Base-by-base conservation (phyloP, 768 basidiomycete genomes). In the Lactarius vividus region DNA sequence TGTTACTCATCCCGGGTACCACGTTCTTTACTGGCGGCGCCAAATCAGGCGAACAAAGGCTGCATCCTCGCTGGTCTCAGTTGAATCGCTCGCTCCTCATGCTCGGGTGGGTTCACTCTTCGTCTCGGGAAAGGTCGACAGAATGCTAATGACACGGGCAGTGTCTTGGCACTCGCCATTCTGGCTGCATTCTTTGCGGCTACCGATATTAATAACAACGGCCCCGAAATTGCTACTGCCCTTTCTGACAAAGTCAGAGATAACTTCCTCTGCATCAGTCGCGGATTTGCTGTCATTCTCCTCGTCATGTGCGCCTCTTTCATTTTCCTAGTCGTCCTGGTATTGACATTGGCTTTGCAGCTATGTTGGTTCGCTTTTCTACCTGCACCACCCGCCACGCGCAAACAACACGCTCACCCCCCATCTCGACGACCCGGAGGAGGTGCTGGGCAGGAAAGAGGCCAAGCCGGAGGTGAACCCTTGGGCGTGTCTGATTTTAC, bases 21-120 rank as follows among this genome's bases (percentile, higher is more conserved):
- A 79, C 88, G 0, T 91, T 91, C 73, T 78, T 91, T 23, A 82
- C 83, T 2, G 89, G 89, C 23, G 90, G 90, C 57, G 85, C 84
- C n/a, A 80, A 82, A 23, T 78, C 89, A 29, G 76, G 84, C 71
- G 82, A 88, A 57, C 90, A 92, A 74, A 81, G 87, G 62, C 76
- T 92, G 10, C 85, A 89, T 70, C 86, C 86, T 2, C 85, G 87
- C 69, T 71, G 83, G 13, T 83, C 85, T 0, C 80, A 90, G 69
- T 78, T 91, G 2, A 91, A 91, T 68, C 87, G 88, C 60, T 82
- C 87, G 0, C 74, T 92, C 26, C 79, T 92, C 4, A 85, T 83
- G 0, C 80, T 91, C 66, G 89, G 89, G 88, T 86, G 66, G n/a
- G 80, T 74, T 9, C 57, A 57, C 57, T n/a, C 16, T 64, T 39